Percentiles rank a stretch among this genome's conserved stretches.
Conservation (phyloP, 1,284 basidiomycete species). For the Coniferiporia weirii region DNA sequence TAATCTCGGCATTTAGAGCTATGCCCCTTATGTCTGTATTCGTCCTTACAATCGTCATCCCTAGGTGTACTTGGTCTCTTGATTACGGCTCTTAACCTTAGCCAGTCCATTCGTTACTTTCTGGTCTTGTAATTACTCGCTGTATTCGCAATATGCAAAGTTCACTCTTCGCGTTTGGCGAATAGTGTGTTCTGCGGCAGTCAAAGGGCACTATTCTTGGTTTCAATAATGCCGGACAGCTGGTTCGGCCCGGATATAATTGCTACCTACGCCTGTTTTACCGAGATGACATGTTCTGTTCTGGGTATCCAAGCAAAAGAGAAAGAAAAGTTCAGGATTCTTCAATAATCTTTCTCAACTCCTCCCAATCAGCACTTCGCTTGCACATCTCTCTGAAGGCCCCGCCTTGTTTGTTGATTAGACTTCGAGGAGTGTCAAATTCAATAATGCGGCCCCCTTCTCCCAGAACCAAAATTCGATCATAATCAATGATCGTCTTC, state of each 20-base stretch:
- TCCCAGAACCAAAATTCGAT: slow-evolving; percentile 72
- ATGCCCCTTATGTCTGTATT: too few relatives aligned
- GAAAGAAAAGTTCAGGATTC: background rate
- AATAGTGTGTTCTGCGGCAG: too few relatives aligned
- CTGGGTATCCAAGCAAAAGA: background rate
- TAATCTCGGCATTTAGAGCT: too few relatives aligned
- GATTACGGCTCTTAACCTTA: too few relatives aligned
- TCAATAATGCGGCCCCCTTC: slow-evolving; percentile 61
- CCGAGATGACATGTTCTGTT: background rate
- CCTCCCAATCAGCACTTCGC: slow-evolving; percentile 55
- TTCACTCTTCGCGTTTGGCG: background rate
- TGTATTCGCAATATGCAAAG: background rate
- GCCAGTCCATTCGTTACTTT: too few relatives aligned
- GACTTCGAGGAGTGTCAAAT: slow-evolving; percentile 63
- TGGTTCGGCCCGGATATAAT: too few relatives aligned
- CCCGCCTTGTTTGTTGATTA: slow-evolving; percentile 53
- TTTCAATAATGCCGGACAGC: too few relatives aligned
- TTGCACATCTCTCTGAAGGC: slow-evolving; percentile 69
- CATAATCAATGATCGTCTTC: slow-evolving; percentile 75
- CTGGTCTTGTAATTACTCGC: too few relatives aligned
- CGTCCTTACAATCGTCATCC: too few relatives aligned
- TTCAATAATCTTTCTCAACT: slow-evolving; percentile 18
- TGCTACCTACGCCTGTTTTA: background rate
- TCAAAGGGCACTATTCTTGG: too few relatives aligned
- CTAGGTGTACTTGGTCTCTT: too few relatives aligned